Evolutionary conservation across 495 filamentous ascomycete species (phyloP), one percentile per base, ranked within the genome.

Genomic region (Tuber indicum): DNA sequence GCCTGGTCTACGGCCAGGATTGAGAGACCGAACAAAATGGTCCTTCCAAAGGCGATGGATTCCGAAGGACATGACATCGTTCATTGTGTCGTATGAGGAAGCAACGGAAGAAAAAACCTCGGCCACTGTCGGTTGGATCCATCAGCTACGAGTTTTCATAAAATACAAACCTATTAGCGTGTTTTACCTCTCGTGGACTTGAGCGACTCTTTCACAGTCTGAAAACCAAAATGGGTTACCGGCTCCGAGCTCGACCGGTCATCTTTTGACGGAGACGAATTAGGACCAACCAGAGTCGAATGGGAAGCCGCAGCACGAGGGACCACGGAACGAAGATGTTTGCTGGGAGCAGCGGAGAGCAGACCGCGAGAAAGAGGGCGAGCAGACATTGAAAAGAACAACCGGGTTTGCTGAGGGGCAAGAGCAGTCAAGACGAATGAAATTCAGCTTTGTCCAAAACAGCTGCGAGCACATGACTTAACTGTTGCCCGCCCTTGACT

Each of bases 31-130:
- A 62, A 98, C 96, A 85, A 98, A 99, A 86, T 97, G 90, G 85
- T 98, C 96, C 89, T 99, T 99, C 96, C 96, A 99, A 72, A 98
- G 87, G 23, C 96, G 92, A 85, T 99, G 96, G 86, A 97, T 94
- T 49, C 94, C 94, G 42, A 98, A 90, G 66, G 94, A 98, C 96
- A 99, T 98, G 72, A 98, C 89, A 85, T 99, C 96, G 88, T 99
- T 99, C 96, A 99, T 99, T 79, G 90, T 90, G 84, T 98, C 94
- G 70, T 84, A 91, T 43, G 91, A 93, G 72, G 93, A 89, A 80
- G 96, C 95, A 72, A 99, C 95, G 83, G 93, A 97, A 85, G 94
- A 96, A 88, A 98, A 99, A 77, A 99, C 96, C 66, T 89, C 89
- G 80, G 90, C 91, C 39, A 98, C 96, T 93, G 78, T 74, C 1